A percentile compares a stretch with the other conserved stretches of the same genome.
Evolutionary conservation across 23 red algal genomes (phyloP).

Genomic region (Gracilaria domingensis): DNA sequence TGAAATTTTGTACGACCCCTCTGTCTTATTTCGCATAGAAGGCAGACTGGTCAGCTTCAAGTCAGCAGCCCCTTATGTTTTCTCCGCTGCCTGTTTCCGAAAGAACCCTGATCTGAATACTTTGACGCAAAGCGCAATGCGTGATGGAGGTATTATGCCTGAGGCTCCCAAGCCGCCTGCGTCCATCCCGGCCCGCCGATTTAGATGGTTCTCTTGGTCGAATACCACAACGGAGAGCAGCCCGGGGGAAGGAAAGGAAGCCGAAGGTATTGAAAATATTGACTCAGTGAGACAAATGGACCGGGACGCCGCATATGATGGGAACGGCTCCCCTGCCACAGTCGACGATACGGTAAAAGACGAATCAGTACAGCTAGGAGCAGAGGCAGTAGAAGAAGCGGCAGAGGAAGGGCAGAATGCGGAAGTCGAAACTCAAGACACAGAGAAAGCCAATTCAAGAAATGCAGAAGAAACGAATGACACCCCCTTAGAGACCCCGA

Average conservation of each 20-base stretch:
- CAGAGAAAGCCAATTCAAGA: background rate
- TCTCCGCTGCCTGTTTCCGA: slow-evolving; percentile 76
- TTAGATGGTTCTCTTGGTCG: slow-evolving; percentile 71
- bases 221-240: slow-evolving; percentile 18
- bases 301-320: background rate
- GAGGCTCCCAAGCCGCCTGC: slow-evolving; percentile 16
- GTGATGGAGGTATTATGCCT: background rate
- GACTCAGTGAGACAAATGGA: background rate
- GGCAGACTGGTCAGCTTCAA: slow-evolving; percentile 66
- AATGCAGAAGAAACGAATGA: background rate
- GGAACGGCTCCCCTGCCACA: background rate
- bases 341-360: background rate
- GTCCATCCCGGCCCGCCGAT: slow-evolving; percentile 46
- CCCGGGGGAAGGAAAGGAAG: background rate
- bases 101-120: slow-evolving; percentile 64
- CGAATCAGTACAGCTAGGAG: background rate
- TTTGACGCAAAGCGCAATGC: background rate
- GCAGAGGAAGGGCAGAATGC: background rate
- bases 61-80: slow-evolving; percentile 79
- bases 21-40: slow-evolving; percentile 77
- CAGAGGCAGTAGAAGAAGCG: background rate
- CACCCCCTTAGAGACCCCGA: background rate
- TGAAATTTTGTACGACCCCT: slow-evolving; percentile 81
- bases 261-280: background rate
- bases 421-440: background rate